Evolutionary conservation across 371 early-diverging fungal genomes (phyloP).

Genomic region (Haplosporangium sp.): DNA sequence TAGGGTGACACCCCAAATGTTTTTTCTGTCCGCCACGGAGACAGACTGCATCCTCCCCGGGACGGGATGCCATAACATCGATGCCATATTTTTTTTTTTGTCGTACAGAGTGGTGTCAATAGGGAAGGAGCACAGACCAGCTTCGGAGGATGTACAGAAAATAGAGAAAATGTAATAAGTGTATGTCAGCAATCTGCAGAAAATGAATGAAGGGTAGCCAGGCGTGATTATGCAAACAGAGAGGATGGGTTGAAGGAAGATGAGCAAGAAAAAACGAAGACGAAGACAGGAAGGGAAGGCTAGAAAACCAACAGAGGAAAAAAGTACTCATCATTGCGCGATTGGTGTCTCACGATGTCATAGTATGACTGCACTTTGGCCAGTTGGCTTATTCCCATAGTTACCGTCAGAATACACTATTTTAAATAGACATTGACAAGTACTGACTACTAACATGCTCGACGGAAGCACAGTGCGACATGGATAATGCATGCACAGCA

Average conservation of each 20-base stretch:
- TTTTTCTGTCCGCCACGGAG: slow-evolving; percentile 33
- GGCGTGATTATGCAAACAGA: neutral
- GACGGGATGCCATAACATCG: slow-evolving; percentile 32
- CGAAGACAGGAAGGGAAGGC: no score
- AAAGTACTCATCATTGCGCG: no score
- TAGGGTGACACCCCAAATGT: slow-evolving; percentile 53
- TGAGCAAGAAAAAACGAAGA: neutral
- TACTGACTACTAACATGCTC: no score
- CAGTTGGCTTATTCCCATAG: no score
- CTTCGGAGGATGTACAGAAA: neutral
- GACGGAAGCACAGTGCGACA: no score
- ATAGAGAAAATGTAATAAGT: neutral
- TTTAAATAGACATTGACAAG: no score
- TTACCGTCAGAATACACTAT: no score
- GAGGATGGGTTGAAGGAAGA: neutral
- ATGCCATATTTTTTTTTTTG: neutral
- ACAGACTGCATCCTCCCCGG: slow-evolving; percentile 48
- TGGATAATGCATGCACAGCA: no score
- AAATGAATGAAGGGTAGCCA: neutral
- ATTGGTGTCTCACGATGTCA: no score
- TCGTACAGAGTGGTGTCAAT: neutral
- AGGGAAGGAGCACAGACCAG: neutral
- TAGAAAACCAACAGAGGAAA: no score
- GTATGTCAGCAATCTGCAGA: no score
- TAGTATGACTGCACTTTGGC: no score